Percentiles rank a stretch among this genome's conserved stretches.
Conservation (phyloP, 2,329 filamentous ascomycete species). For the Sclerotinia borealis region DNA sequence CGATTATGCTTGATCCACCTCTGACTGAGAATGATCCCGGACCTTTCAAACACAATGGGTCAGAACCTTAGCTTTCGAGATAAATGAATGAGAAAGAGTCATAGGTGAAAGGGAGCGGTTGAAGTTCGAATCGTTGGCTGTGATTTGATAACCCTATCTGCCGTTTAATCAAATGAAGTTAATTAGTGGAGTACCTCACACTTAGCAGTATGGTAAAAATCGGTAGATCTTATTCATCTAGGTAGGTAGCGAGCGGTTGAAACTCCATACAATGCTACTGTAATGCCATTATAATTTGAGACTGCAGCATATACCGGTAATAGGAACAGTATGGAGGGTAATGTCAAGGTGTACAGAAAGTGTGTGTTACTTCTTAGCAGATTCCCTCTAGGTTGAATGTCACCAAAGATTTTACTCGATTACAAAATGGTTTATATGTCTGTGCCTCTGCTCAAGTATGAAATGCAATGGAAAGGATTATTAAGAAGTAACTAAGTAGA, state of each 20-base stretch:
- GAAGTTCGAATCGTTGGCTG: neutral
- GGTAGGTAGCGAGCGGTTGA: neutral
- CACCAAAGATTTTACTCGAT: neutral
- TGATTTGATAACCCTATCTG: neutral
- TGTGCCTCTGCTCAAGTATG: neutral
- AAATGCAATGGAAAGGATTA: conserved; percentile 6
- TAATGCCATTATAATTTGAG: neutral
- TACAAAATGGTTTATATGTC: neutral
- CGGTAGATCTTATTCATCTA: neutral
- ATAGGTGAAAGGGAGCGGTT: neutral
- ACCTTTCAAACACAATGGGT: neutral
- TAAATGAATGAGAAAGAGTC: neutral
- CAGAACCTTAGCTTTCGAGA: neutral
- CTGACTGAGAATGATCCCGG: conserved; percentile 4
- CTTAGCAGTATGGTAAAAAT: neutral
- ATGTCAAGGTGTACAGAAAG: neutral
- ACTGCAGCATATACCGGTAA: no score
- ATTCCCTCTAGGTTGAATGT: no score
- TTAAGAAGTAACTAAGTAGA: neutral
- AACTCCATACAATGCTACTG: neutral
- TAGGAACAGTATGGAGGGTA: neutral
- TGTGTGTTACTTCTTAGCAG: neutral
- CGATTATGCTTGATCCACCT: conserved; percentile 4
- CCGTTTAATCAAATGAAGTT: neutral
- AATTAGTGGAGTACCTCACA: neutral